phyloP scores from a whole-genome alignment of 345 rosid genomes.

The Melastoma malabathricum region DNA sequence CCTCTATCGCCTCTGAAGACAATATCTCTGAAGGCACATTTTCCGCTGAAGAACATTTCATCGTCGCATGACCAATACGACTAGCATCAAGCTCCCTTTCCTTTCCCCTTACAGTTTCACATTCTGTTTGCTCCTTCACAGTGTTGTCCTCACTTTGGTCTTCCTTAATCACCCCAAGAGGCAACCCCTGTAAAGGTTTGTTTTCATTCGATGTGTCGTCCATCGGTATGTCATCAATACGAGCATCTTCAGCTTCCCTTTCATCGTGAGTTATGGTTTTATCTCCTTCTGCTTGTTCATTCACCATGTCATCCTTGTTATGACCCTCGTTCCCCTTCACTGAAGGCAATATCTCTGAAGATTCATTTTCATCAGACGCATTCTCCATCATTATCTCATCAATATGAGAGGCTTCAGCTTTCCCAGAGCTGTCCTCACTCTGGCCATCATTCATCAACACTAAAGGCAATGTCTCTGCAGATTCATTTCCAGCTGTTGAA shows the following conservation, averaged over 20 bases:
- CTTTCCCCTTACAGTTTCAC: constrained; percentile 1
- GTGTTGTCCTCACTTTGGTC: constrained; percentile 4
- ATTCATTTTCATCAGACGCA: background rate
- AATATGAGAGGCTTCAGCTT: background rate
- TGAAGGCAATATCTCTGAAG: constrained; percentile 2
- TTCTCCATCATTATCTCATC: constrained; percentile 1
- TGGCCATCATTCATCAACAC: background rate
- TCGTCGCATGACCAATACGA: too few species aligned
- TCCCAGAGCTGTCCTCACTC: constrained; percentile 1
- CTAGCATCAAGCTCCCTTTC: too few species aligned
- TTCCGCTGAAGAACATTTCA: too few species aligned
- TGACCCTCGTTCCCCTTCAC: constrained; percentile 3
- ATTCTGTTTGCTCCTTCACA: background rate
- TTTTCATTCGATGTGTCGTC: background rate
- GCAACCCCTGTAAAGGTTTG: background rate
- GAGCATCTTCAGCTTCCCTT: constrained; percentile 2
- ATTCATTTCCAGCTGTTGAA: background rate
- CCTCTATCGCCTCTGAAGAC: too few species aligned
- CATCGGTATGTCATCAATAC: constrained; percentile 1
- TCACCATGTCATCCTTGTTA: background rate
- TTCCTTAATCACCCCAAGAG: constrained; percentile 3
- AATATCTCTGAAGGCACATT: too few species aligned
- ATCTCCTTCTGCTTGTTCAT: background rate
- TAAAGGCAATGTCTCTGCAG: background rate
- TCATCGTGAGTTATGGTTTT: constrained; percentile 1